A percentile compares a stretch with the other conserved stretches of the same genome.
Evolutionary conservation across 2,329 filamentous ascomycete genomes (phyloP).

Genomic region (Colletotrichum tropicale): DNA sequence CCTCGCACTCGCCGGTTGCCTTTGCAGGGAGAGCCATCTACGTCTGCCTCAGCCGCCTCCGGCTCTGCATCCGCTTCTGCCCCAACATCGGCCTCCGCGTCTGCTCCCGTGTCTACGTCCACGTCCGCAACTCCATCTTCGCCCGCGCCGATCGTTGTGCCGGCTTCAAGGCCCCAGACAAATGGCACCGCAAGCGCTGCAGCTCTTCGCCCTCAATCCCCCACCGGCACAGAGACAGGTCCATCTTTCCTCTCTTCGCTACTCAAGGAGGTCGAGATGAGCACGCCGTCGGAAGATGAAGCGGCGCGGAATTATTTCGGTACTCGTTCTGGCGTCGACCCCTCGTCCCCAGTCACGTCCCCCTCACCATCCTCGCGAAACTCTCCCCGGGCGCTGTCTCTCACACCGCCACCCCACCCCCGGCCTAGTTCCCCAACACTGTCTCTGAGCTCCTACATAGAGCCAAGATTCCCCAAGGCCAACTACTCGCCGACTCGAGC

Average conservation of each 20-base stretch:
- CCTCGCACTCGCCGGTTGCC: conserved; percentile 77
- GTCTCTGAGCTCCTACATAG: conserved; percentile 72
- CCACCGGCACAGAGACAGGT: conserved; percentile 43
- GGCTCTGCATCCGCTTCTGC: not conserved
- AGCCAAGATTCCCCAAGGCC: conserved; percentile 75
- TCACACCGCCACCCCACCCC: conserved; percentile 71
- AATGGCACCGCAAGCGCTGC: not conserved
- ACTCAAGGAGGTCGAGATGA: conserved; percentile 83
- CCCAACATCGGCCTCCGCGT: conserved; percentile 27
- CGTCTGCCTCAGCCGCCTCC: conserved; percentile 33
- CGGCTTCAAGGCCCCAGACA: conserved; percentile 20
- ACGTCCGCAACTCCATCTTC: conserved; percentile 12
- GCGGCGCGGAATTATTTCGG: conserved; percentile 44
- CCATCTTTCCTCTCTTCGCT: conserved; percentile 88
- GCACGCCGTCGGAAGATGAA: conserved; percentile 63
- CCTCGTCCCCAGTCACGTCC: conserved; percentile 70
- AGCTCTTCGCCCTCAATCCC: not conserved
- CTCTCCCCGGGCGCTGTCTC: conserved; percentile 70
- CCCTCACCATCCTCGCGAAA: conserved; percentile 68
- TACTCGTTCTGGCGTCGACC: conserved; percentile 29
- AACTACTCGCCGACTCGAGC: conserved; percentile 70
- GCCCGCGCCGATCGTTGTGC: conserved; percentile 24
- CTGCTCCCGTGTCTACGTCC: conserved; percentile 10
- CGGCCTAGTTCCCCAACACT: conserved; percentile 70
- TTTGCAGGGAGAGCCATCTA: conserved; percentile 51